phyloP scores from a whole-genome alignment of 2,329 filamentous ascomycete genomes.

The Fusarium decemcellulare region DNA sequence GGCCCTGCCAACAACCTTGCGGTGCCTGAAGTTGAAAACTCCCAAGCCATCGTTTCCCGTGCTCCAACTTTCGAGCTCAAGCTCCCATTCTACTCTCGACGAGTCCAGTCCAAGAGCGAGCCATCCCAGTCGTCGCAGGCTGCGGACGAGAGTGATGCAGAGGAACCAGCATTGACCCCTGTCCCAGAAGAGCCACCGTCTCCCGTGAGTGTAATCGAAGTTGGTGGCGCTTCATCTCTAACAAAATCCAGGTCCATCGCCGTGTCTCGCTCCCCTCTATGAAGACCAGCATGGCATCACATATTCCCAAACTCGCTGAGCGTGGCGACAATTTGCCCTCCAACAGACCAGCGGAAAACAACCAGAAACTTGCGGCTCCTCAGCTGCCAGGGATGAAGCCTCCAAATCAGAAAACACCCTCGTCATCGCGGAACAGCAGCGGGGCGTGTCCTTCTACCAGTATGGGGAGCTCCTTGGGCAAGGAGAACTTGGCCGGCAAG shows the following conservation, averaged over 20 bases:
- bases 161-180: constrained; percentile 3
- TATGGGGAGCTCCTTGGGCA: neutral
- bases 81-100: constrained; percentile 58
- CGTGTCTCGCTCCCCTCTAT: constrained; percentile 47
- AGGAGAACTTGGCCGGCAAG: neutral
- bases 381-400: neutral
- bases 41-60: constrained; percentile 33
- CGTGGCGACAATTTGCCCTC: constrained; percentile 20
- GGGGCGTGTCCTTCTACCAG: constrained; percentile 1
- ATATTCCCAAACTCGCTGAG: constrained; percentile 45
- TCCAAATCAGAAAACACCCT: neutral
- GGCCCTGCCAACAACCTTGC: constrained; percentile 36
- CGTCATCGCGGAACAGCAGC: constrained; percentile 7
- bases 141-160: constrained; percentile 34
- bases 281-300: constrained; percentile 32
- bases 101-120: constrained; percentile 64
- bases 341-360: neutral
- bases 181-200: constrained; percentile 22
- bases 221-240: constrained; percentile 1
- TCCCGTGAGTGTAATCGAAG: constrained; percentile 15
- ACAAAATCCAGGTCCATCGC: constrained; percentile 34
- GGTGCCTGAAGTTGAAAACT: constrained; percentile 34
- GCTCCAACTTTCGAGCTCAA: constrained; percentile 45
- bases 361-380: neutral
- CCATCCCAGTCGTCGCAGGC: constrained; percentile 49